Base-by-base conservation (phyloP, 345 rosid genomes). In the Euphorbia pulcherrima region DNA sequence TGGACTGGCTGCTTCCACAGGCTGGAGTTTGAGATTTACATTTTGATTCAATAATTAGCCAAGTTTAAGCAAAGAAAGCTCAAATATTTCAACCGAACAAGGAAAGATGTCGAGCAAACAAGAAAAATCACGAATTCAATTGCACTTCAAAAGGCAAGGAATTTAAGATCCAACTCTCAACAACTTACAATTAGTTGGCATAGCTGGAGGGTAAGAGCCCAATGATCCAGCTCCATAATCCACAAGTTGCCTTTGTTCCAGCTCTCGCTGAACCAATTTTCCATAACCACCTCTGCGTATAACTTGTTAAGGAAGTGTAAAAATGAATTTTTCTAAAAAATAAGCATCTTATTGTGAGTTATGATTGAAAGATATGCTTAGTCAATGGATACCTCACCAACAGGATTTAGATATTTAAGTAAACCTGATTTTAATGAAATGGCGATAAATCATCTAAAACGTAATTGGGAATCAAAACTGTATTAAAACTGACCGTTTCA, bases 221-320 rank as follows among this genome's bases (percentile, higher is more conserved):
- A 94, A 74, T 14, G 99, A 91, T 24, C 99, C 95, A 77, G 96
- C 64, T 40, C 96, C 99, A 65, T 94, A 94, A 80, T 94, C 99
- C 2, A 94, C 97, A 61, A 91, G 95, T 83, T 94, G 85, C 64
- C 97, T 86, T 68, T 94, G 97, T 30, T 91, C 99, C 50, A 94
- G 71, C 77, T 94, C 99, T 72, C 67, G 82, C 74, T 91, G 97
- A 60, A 94, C 96, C 78, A 94, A 77, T 79, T 91, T 94, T 40
- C 99, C 99, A 82, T 94, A 94, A 62, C 99, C 99, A 77, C 97
- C 99, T 87, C 99, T 91, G 74, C 95, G 97, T 94, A 74, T 58
- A 62, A 23, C 55, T 65, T 41, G 78, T 84, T 73, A 88, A 82
- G 87, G 78, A 75, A 64, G 75, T 69, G 57, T 46, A 35, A 68